Evolutionary conservation across 1,139 yeast species (phyloP).

Genomic region (Zygoascus sp.): DNA sequence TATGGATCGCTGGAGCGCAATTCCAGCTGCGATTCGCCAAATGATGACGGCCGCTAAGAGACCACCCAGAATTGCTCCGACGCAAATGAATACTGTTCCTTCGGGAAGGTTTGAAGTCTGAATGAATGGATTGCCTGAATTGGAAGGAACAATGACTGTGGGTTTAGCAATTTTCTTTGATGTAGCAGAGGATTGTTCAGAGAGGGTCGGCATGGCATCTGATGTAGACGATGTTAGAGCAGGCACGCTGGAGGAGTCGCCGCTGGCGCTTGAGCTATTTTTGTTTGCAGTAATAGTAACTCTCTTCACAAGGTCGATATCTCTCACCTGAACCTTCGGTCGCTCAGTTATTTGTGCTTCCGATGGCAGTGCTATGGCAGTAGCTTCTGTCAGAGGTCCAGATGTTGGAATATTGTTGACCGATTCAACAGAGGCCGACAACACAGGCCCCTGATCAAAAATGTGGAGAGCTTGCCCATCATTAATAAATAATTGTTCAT

Average conservation of each 20-base stretch:
- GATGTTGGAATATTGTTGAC: no score
- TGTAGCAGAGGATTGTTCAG: conserved; percentile 1
- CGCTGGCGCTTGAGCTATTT: neutral
- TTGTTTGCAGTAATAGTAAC: neutral
- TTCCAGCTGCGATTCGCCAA: conserved; percentile 30
- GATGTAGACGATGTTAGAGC: neutral
- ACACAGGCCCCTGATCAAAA: no score
- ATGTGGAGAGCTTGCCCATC: neutral
- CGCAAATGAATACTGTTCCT: conserved; percentile 78
- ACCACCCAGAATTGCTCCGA: conserved; percentile 64
- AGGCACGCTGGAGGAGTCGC: neutral
- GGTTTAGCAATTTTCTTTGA: conserved; percentile 43
- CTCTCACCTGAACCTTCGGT: neutral
- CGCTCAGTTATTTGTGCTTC: neutral
- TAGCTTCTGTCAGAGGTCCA: no score
- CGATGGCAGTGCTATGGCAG: no score
- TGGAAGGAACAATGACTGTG: conserved; percentile 58
- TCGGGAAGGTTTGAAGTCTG: conserved; percentile 48
- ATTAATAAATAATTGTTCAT: neutral
- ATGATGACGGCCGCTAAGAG: conserved; percentile 44
- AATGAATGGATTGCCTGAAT: conserved; percentile 58
- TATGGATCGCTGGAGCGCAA: conserved; percentile 24
- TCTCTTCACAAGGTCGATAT: neutral
- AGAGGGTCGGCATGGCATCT: conserved; percentile 20
- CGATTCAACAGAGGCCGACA: no score